A percentile compares a stretch with the other conserved stretches of the same genome.
Evolutionary conservation across 2,329 filamentous ascomycete genomes (phyloP).

Genomic region (Madurella fahalii): DNA sequence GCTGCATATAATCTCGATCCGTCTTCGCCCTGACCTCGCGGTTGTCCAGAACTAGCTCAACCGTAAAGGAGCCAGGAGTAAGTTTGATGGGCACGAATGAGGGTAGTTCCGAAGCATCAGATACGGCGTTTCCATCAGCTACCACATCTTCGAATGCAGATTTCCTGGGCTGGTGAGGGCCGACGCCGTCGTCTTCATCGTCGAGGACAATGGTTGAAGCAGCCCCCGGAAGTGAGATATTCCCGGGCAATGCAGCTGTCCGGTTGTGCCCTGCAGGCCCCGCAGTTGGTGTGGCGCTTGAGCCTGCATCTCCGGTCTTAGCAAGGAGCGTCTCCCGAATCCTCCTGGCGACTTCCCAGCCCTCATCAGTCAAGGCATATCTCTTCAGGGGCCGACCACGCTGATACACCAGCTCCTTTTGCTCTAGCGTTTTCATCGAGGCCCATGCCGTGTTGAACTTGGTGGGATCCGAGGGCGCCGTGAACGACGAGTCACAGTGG

Average conservation of each 20-base stretch:
- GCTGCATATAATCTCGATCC: slow-evolving; percentile 73
- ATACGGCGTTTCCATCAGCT: slow-evolving; percentile 25
- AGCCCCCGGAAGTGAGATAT: not conserved
- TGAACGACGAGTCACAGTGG: slow-evolving; percentile 70
- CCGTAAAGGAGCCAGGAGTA: slow-evolving; percentile 61
- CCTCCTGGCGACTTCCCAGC: slow-evolving; percentile 67
- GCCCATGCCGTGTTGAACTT: slow-evolving; percentile 79
- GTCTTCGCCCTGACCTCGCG: slow-evolving; percentile 70
- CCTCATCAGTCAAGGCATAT: slow-evolving; percentile 71
- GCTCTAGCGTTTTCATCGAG: slow-evolving; percentile 71
- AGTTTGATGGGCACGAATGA: slow-evolving; percentile 58
- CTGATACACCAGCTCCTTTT: slow-evolving; percentile 71
- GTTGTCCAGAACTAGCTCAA: slow-evolving; percentile 69
- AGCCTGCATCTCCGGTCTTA: not conserved
- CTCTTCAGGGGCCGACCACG: slow-evolving; percentile 63
- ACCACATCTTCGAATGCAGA: slow-evolving; percentile 33
- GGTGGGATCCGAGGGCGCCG: slow-evolving; percentile 59
- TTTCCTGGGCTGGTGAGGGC: slow-evolving; percentile 14
- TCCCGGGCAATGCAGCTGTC: not conserved
- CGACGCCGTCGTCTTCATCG: slow-evolving; percentile 14
- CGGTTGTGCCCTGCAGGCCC: not conserved
- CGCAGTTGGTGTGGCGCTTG: not conserved
- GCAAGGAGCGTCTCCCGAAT: slow-evolving; percentile 48
- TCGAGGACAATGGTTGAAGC: slow-evolving; percentile 5
- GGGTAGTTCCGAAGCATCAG: slow-evolving; percentile 35